These are phyloP conservation scores for Wickerhamomyces chambardii DNA, from an alignment of 805 yeast genomes.

Conservation along the genomic window DNA sequence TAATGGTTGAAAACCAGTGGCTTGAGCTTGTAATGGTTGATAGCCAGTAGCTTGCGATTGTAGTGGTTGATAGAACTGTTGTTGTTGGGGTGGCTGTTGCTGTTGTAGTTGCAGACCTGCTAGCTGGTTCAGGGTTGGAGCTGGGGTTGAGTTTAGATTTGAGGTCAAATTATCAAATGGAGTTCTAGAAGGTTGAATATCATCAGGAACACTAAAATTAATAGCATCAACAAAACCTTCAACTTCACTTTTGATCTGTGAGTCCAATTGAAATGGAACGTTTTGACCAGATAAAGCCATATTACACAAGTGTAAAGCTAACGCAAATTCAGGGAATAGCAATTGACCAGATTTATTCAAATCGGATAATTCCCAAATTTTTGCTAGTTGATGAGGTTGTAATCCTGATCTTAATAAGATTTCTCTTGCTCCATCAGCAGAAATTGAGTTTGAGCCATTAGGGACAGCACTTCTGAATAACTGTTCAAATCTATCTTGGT, in stretches of 20 bases:
- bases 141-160: conserved; percentile 27
- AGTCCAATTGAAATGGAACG: conserved; percentile 66
- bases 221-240: conserved; percentile 85
- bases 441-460: conserved; percentile 36
- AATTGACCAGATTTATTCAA: conserved; percentile 78
- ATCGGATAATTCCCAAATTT: conserved; percentile 86
- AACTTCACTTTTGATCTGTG: conserved; percentile 72
- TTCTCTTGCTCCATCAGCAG: conserved; percentile 68
- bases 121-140: conserved; percentile 23
- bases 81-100: conserved; percentile 25
- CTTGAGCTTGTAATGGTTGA: conserved; percentile 20
- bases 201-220: conserved; percentile 66
- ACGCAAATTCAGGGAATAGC: conserved; percentile 88
- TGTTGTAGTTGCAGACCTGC: conserved; percentile 23
- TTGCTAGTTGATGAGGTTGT: conserved; percentile 65
- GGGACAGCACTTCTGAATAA: conserved; percentile 75
- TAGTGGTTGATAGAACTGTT: conserved; percentile 19
- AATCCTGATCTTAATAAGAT: conserved; percentile 76
- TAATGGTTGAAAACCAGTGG: conserved; percentile 19
- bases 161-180: conserved; percentile 30
- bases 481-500: conserved; percentile 81
- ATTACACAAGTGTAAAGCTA: conserved; percentile 83
- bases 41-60: conserved; percentile 19
- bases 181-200: conserved; percentile 20
- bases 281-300: conserved; percentile 69